Percentiles rank a stretch among this genome's conserved stretches.
phyloP scores from a whole-genome alignment of 371 early-diverging fungal species.

The Rhizopus arrhizus region DNA sequence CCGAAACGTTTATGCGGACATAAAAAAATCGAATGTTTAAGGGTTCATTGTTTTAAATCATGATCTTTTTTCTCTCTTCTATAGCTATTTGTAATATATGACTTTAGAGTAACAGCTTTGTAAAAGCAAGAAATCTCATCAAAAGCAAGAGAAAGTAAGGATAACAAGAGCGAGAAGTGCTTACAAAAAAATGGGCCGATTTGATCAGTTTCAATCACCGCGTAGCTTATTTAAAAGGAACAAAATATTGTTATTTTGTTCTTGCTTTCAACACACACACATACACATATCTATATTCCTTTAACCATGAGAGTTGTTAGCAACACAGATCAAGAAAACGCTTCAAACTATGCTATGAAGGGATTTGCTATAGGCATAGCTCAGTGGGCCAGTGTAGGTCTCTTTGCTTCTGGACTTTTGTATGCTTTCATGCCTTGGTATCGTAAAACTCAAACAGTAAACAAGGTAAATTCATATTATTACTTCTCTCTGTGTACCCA shows the following conservation, averaged over 20 bases:
- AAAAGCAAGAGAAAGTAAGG: neutral
- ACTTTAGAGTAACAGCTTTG: too few species aligned
- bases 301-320: conserved; percentile 49
- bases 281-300: too few species aligned
- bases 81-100: too few species aligned
- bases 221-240: neutral
- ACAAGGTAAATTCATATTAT: conserved; percentile 42
- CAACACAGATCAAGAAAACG: conserved; percentile 47
- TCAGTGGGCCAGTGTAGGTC: conserved; percentile 55
- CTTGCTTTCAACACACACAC: neutral
- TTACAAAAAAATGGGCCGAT: too few species aligned
- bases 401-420: conserved; percentile 46
- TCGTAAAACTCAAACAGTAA: conserved; percentile 47
- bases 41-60: too few species aligned
- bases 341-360: conserved; percentile 53
- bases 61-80: too few species aligned
- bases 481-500: neutral
- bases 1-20: too few species aligned
- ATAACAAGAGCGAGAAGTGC: neutral
- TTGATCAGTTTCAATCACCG: neutral
- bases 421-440: conserved; percentile 54
- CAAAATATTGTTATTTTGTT: conserved; percentile 1
- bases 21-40: too few species aligned
- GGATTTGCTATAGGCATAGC: conserved; percentile 52
- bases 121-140: too few species aligned